Evolutionary conservation across 1,284 basidiomycete species (phyloP).

Genomic region (Ceratobasidium sp.): DNA sequence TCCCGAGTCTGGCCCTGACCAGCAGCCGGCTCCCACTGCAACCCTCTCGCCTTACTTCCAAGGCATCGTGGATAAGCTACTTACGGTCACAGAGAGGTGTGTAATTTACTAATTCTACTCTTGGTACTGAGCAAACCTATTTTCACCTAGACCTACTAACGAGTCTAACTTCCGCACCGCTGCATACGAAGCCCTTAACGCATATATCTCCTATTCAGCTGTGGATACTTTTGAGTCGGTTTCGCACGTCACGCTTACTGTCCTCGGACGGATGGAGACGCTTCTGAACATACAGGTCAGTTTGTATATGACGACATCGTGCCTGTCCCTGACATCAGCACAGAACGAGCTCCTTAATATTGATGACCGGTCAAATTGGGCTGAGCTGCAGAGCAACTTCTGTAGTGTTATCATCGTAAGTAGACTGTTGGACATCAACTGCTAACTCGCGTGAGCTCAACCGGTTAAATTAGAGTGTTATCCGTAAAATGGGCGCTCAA

Average conservation of each 20-base stretch:
- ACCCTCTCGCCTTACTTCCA: slow-evolving; percentile 93
- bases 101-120: slow-evolving; percentile 53
- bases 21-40: slow-evolving; percentile 61
- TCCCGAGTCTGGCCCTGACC: slow-evolving; percentile 71
- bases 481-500: slow-evolving; percentile 86
- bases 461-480: slow-evolving; percentile 72
- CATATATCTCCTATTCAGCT: slow-evolving; percentile 86
- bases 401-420: slow-evolving; percentile 90
- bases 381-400: slow-evolving; percentile 96
- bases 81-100: slow-evolving; percentile 88
- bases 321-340: slow-evolving; percentile 26
- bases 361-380: slow-evolving; percentile 99
- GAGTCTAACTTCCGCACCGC: slow-evolving; percentile 95
- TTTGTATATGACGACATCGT: slow-evolving; percentile 46
- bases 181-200: slow-evolving; percentile 95
- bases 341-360: slow-evolving; percentile 94
- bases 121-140: not conserved
- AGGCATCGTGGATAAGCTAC: slow-evolving; percentile 84
- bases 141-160: slow-evolving; percentile 75
- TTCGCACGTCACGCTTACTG: slow-evolving; percentile 84
- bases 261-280: slow-evolving; percentile 91
- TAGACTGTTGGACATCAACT: slow-evolving; percentile 47
- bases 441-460: not conserved
- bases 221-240: slow-evolving; percentile 86
- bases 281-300: slow-evolving; percentile 83